phyloP scores from a whole-genome alignment of 2,329 filamentous ascomycete genomes.

The Aspergillus sp. region DNA sequence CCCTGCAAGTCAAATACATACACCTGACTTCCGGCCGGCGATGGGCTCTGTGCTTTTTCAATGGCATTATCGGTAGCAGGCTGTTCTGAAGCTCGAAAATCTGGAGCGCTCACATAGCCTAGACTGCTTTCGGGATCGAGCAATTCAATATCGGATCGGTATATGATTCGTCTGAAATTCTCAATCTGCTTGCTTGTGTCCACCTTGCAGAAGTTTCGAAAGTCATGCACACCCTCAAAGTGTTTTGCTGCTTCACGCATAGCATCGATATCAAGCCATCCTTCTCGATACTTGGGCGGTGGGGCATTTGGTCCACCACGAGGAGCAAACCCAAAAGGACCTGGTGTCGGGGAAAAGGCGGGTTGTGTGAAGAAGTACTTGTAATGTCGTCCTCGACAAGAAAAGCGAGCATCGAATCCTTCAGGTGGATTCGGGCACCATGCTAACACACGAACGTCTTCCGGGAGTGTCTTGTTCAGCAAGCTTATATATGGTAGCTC shows the following conservation, averaged over 20 bases:
- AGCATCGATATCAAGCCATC: slow-evolving; percentile 83
- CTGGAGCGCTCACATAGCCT: slow-evolving; percentile 57
- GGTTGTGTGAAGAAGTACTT: slow-evolving; percentile 98
- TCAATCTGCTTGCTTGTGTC: slow-evolving; percentile 87
- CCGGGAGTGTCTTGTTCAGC: slow-evolving; percentile 84
- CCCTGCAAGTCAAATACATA: slow-evolving; percentile 90
- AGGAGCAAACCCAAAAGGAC: slow-evolving; percentile 54
- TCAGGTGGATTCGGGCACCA: slow-evolving; percentile 85
- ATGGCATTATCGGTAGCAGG: slow-evolving; percentile 22
- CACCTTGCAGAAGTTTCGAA: slow-evolving; percentile 95
- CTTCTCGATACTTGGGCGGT: slow-evolving; percentile 56
- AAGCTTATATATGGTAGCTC: slow-evolving; percentile 84
- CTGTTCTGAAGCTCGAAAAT: slow-evolving; percentile 47
- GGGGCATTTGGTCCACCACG: slow-evolving; percentile 22
- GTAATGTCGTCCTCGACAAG: slow-evolving; percentile 88
- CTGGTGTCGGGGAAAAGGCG: slow-evolving; percentile 72
- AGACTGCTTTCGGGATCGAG: slow-evolving; percentile 60
- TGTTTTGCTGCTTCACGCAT: slow-evolving; percentile 82
- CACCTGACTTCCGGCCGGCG: slow-evolving; percentile 62
- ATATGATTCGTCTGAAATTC: slow-evolving; percentile 80
- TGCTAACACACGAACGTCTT: slow-evolving; percentile 86
- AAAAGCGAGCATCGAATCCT: slow-evolving; percentile 88
- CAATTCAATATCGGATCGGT: slow-evolving; percentile 76
- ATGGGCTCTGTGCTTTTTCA: slow-evolving; percentile 20
- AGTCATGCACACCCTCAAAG: slow-evolving; percentile 86